Base-by-base conservation (phyloP, 441 rosid genomes). In the Corymbia calophylla region DNA sequence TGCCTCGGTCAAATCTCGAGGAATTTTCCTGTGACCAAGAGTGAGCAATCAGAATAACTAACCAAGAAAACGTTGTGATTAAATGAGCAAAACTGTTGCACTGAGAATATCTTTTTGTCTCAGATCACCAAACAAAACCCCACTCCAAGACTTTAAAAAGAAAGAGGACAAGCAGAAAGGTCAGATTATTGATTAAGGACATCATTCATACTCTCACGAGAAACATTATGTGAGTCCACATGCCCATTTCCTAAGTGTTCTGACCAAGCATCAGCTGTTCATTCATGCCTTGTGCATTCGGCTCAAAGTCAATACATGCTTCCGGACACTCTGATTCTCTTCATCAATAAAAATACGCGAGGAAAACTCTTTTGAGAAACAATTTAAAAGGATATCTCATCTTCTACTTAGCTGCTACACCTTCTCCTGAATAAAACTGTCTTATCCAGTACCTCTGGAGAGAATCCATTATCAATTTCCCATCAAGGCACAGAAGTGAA, bases 1-100 rank as follows among this genome's bases (percentile, higher is more conserved):
- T 53, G 99, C 99, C 95, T 98, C 99, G 3, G 99, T 97, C 95
- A 98, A 96, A 93, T 98, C 99, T 93, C 99, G 95, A n/a, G 99
- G 99, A 60, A 98, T 97, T 96, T 98, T 98, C 95, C 99, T 98
- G 95, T 53, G 91, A 48, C 53, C 90, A 92, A 53, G 53, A 91
- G 82, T 82, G 87, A 90, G 81, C 62, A 87, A 18, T 55, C 58
- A 39, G 19, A 84, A 87, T 73, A 47, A 29, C 18, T 44, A 53
- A 53, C 44, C 56, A 53, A 85, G 87, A 56, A 89, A 86, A 85
- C 87, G 23, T 27, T 70, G 60, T 21, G 54, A 17, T 19, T 44
- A 39, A n/a, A 44, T n/a, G 47, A n/a, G 49, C 9, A 62, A n/a
- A 29, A 88, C 55, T 1, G 17, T 31, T 55, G 49, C 17, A 49